Percentiles rank a stretch among this genome's conserved stretches.
Conservation (phyloP, 1,139 yeast species). For the Suhomyces wounanorum region DNA sequence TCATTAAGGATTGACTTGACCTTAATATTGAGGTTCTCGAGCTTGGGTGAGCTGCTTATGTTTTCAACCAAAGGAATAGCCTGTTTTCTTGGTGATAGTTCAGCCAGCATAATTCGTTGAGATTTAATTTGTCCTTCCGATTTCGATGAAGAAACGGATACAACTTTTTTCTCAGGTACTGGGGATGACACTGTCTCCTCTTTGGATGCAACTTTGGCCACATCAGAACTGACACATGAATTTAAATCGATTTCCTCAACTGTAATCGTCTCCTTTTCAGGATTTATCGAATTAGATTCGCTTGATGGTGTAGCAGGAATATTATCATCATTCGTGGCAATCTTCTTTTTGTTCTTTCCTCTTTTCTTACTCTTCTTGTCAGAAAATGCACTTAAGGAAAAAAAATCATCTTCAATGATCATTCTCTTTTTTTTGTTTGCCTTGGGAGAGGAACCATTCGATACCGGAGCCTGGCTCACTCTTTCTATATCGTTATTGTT, state of each 20-base stretch:
- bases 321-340: neutral
- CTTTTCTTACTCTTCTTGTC: constrained; percentile 24
- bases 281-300: neutral
- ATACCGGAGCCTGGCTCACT: neutral
- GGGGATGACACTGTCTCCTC: neutral
- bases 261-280: neutral
- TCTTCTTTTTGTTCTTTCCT: constrained; percentile 19
- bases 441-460: neutral
- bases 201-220: neutral
- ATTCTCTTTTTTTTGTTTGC: constrained; percentile 14
- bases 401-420: constrained; percentile 21
- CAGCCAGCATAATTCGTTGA: neutral
- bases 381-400: constrained; percentile 16
- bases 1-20: neutral
- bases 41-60: neutral
- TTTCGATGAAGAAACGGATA: neutral
- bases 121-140: neutral
- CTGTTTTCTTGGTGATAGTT: neutral
- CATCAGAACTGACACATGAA: neutral
- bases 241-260: neutral
- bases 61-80: neutral
- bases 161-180: neutral
- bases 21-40: neutral
- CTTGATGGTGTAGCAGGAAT: constrained; percentile 1
- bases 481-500: neutral